Percentiles rank a stretch among this genome's conserved stretches.
phyloP scores from a whole-genome alignment of 75 land plant species.

The Gnetum montanum region DNA sequence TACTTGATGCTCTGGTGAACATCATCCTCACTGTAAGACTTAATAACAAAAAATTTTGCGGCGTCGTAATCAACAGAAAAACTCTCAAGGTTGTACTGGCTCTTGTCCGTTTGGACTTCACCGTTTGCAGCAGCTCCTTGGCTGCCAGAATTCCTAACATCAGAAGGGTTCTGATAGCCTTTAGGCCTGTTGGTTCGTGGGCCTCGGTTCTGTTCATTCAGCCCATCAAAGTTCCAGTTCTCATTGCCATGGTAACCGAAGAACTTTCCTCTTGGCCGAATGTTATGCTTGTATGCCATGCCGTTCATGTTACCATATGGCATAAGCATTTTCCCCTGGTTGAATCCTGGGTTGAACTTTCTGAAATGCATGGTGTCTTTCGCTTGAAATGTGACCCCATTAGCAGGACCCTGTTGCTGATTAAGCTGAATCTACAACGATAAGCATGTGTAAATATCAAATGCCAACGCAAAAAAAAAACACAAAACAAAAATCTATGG shows the following conservation, averaged over 20 bases:
- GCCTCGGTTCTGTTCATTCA: conserved; percentile 85
- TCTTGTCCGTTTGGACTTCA: too few species aligned
- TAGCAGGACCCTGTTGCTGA: conserved; percentile 5
- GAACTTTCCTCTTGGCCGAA: conserved; percentile 37
- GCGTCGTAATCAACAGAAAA: conserved; percentile 17
- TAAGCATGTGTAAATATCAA: neutral
- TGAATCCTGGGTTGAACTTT: neutral
- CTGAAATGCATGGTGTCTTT: conserved; percentile 1
- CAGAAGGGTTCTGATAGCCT: conserved; percentile 32
- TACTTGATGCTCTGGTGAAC: conserved; percentile 27
- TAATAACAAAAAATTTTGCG: conserved; percentile 24
- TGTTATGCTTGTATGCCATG: conserved; percentile 39
- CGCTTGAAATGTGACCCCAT: neutral
- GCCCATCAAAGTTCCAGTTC: conserved; percentile 57
- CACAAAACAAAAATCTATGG: too few species aligned
- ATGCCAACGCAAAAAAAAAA: neutral
- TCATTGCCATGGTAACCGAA: conserved; percentile 42
- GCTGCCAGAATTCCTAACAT: conserved; percentile 17
- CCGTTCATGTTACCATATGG: conserved; percentile 4
- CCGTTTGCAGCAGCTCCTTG: conserved; percentile 27
- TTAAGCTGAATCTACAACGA: conserved; percentile 7
- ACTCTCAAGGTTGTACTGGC: conserved; percentile 28
- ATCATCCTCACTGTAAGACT: conserved; percentile 30
- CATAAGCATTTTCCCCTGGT: conserved; percentile 9
- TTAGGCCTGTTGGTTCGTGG: conserved; percentile 65